Conservation (phyloP, 2,329 filamentous ascomycete species). For the Diaporthe citri region DNA sequence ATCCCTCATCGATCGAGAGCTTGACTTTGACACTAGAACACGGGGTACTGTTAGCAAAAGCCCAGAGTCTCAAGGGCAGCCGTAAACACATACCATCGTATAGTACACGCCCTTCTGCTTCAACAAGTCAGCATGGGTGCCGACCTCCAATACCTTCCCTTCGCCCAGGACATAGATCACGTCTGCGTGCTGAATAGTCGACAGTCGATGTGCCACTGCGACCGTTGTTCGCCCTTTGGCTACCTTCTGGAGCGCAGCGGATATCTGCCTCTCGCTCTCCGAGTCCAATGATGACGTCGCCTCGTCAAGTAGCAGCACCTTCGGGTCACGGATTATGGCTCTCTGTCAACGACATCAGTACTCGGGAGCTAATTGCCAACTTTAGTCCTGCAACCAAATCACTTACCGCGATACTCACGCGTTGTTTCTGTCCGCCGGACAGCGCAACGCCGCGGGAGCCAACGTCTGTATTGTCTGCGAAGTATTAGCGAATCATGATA, state of each 20-base stretch:
- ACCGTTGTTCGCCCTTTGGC: slow-evolving; percentile 74
- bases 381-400: not conserved
- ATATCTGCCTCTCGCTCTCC: slow-evolving; percentile 71
- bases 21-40: slow-evolving; percentile 67
- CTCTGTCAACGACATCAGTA: slow-evolving; percentile 44
- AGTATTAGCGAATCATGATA: slow-evolving; percentile 46
- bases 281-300: slow-evolving; percentile 71
- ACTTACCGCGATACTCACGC: slow-evolving; percentile 63
- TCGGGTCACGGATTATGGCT: slow-evolving; percentile 64
- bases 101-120: slow-evolving; percentile 67
- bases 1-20: slow-evolving; percentile 63
- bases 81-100: slow-evolving; percentile 64
- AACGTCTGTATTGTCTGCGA: slow-evolving; percentile 69
- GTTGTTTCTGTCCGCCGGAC: slow-evolving; percentile 69
- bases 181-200: slow-evolving; percentile 83
- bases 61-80: not conserved
- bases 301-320: slow-evolving; percentile 69
- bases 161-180: slow-evolving; percentile 84
- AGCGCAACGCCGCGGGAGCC: slow-evolving; percentile 75
- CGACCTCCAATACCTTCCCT: slow-evolving; percentile 68
- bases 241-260: slow-evolving; percentile 76
- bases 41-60: not conserved
- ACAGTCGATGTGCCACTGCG: slow-evolving; percentile 82
- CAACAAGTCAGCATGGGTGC: slow-evolving; percentile 65
- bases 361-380: not conserved